Evolutionary conservation across 192 early-diverging fungal species (phyloP), one percentile per base, ranked within the genome.

Genomic region (Backusella liffmaniae): DNA sequence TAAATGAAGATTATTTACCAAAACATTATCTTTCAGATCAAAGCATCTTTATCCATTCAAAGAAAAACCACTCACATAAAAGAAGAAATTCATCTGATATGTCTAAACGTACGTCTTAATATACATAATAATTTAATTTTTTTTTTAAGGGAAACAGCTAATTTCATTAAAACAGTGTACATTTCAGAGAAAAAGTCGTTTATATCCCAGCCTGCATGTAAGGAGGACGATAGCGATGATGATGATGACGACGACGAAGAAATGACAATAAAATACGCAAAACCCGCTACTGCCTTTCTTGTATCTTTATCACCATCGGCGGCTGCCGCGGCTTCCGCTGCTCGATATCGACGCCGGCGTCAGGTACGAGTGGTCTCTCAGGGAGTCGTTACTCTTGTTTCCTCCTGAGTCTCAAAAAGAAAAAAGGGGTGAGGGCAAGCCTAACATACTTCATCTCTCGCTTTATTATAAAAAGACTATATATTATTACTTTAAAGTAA

Each of bases 321-420:
- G 7, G 71, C 71, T 16, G 71, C 71, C 5, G 71, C 71, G 8
- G 71, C 71, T 53, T 53, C 71, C n/a, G 71, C 44, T 21, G 71
- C 71, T 23, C 44, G 51, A 53, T 32, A 9, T 34, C 44, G 71
- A 72, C 41, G 71, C 21, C 35, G 37, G 34, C 34, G 37, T 35
- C 66, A 67, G 35, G 66, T 67, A 69, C 34, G 67, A 21, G 56
- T 62, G 4, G 56, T 62, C 13, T 29, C 21, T 62, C 56, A 62
- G 26, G 26, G 9, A 62, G 18, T 49, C 6, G 26, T 62, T 26
- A 29, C 56, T 13, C 56, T 62, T 62, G 56, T 62, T 10, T 29
- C 56, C 56, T 62, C 46, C 46, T 49, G 46, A 49, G 18, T 49
- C 32, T 32, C 32, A 32, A 16, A 49, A 16, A 49, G n/a, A 49